A percentile compares a stretch with the other conserved stretches of the same genome.
Conservation (phyloP, 495 filamentous ascomycete species). For the Trichocladium antarcticum region DNA sequence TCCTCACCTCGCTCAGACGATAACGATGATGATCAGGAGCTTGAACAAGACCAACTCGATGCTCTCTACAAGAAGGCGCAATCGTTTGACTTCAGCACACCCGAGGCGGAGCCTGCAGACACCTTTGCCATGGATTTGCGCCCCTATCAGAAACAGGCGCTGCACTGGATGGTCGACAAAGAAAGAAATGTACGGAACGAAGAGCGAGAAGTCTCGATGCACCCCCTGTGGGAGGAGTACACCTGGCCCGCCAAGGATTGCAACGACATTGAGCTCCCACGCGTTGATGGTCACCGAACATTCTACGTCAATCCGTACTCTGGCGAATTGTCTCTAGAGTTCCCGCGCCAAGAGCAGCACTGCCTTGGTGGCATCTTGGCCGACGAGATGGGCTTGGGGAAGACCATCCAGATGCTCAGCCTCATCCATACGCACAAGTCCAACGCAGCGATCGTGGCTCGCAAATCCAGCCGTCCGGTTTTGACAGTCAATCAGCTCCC, state of each 20-base stretch:
- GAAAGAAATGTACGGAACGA: conserved; percentile 64
- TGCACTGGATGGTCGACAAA: conserved; percentile 92
- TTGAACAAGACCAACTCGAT: conserved; percentile 93
- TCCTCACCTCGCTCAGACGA: conserved; percentile 46
- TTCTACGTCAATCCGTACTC: conserved; percentile 98
- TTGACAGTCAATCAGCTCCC: conserved; percentile 39
- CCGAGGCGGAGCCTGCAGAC: conserved; percentile 66
- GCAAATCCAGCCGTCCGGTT: conserved; percentile 30
- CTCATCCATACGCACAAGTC: conserved; percentile 78
- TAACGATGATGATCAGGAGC: conserved; percentile 72
- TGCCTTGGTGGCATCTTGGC: conserved; percentile 90
- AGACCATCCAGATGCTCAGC: conserved; percentile 96
- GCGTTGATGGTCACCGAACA: conserved; percentile 47
- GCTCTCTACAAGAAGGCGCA: conserved; percentile 92
- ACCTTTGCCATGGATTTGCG: conserved; percentile 75
- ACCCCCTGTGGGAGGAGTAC: conserved; percentile 97
- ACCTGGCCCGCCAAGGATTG: conserved; percentile 77
- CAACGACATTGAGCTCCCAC: conserved; percentile 63
- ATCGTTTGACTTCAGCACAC: conserved; percentile 89
- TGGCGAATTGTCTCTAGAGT: conserved; percentile 84
- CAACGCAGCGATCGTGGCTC: conserved; percentile 45
- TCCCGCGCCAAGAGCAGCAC: conserved; percentile 86
- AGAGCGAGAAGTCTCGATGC: conserved; percentile 65
- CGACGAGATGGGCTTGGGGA: conserved; percentile 85
- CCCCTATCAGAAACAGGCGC: conserved; percentile 89